Evolutionary conservation across 495 filamentous ascomycete species (phyloP), one percentile per base, ranked within the genome.

Genomic region (Penicillium bialowiezense): DNA sequence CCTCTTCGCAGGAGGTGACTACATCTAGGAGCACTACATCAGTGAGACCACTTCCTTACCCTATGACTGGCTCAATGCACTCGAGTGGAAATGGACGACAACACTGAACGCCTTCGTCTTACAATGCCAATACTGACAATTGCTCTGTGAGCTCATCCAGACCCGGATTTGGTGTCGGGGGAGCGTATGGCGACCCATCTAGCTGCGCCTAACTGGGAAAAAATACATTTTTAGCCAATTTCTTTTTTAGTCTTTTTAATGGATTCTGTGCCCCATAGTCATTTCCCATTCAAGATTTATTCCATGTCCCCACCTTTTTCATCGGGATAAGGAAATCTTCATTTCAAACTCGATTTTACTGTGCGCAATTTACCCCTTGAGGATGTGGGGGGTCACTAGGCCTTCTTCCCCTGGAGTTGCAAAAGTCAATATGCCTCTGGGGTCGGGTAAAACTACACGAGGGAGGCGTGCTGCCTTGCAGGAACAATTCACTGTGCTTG

Each of bases 381-480:
- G 55, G 49, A 64, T 59, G 58, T 62, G 60, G 60, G 60, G 60
- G 55, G 55, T 51, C 43, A 51, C 55, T 64, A 56, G 47, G 52
- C 41, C 41, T 36, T 24, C 21, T 40, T 18, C 58, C 52, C 58
- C 54, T 63, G 34, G 58, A 55, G 47, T 53, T 21, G 51, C 48
- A 34, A 34, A 28, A 29, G 31, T 3, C 10, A 32, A 32, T 32
- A 10, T 10, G 12, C 12, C 29, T 12, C 12, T 10, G 29, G 29
- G 12, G 29, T 15, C 18, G 24, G 26, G 36, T 40, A 36, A 34
- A 23, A 15, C 51, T 49, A 56, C 59, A 62, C 59, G 59, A 62
- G 59, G 59, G 39, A 44, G 20, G 35, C 3, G 42, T 34, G 50
- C 26, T 20, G 53, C 56, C 47, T 60, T 54, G 44, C 56, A 62